Evolutionary conservation across 2,329 filamentous ascomycete genomes (phyloP).

Genomic region (Beauveria asiatica): DNA sequence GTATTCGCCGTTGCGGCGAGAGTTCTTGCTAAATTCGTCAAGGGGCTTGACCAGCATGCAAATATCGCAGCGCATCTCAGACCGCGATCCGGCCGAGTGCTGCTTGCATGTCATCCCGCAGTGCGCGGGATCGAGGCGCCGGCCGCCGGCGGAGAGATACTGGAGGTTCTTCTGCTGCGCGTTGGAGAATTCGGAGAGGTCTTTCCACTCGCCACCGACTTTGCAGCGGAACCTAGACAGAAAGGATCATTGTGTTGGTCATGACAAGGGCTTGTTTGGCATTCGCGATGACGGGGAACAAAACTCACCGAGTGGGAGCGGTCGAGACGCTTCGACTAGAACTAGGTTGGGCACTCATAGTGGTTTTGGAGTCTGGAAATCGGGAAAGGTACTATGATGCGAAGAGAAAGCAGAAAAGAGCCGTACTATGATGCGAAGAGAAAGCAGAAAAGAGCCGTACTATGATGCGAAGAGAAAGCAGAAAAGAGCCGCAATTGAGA

Average conservation of each 20-base stretch:
- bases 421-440: too few relatives aligned
- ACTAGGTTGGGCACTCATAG: not conserved
- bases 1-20: constrained; percentile 20
- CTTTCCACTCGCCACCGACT: constrained; percentile 16
- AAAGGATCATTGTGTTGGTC: not conserved
- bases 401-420: too few relatives aligned
- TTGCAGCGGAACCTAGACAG: not conserved
- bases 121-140: constrained; percentile 20
- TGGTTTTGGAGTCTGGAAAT: not conserved
- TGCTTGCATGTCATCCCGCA: constrained; percentile 30
- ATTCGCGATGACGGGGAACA: too few relatives aligned
- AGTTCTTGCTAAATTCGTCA: constrained; percentile 23
- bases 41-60: constrained; percentile 22
- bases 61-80: constrained; percentile 23
- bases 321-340: not conserved
- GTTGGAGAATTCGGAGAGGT: constrained; percentile 23
- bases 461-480: too few relatives aligned
- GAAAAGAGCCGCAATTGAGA: not conserved
- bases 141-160: not conserved
- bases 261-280: not conserved
- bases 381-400: fast-evolving
- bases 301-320: not conserved
- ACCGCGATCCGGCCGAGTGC: constrained; percentile 19
- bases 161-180: constrained; percentile 23
- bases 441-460: too few relatives aligned